Evolutionary conservation across 2,329 filamentous ascomycete genomes (phyloP).

Genomic region (Ambrosiella cleistominuta): DNA sequence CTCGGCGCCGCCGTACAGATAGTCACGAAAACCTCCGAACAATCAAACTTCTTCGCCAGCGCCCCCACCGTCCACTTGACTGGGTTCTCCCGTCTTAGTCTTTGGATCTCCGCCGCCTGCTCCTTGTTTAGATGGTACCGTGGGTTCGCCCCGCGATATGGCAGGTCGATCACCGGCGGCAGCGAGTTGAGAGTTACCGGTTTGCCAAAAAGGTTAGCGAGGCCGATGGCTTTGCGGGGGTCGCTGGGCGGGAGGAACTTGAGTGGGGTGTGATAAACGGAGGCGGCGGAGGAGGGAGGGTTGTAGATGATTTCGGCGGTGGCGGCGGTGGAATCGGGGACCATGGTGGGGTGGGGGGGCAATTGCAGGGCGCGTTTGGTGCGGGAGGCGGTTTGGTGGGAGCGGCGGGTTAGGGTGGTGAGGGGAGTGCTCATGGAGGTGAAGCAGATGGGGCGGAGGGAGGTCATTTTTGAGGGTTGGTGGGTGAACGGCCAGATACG

Average conservation of each 20-base stretch:
- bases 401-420: constrained; percentile 19
- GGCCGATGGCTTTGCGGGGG: constrained; percentile 33
- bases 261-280: constrained; percentile 48
- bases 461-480: constrained; percentile 19
- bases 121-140: constrained; percentile 35
- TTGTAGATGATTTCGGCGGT: constrained; percentile 35
- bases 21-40: constrained; percentile 38
- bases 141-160: constrained; percentile 18
- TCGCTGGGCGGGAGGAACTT: constrained; percentile 44
- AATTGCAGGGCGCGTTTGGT: constrained; percentile 42
- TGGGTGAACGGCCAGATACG: not conserved
- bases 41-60: constrained; percentile 37
- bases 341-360: constrained; percentile 42
- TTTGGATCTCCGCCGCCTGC: constrained; percentile 43
- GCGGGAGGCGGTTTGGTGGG: constrained; percentile 34
- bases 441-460: constrained; percentile 21
- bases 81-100: constrained; percentile 35
- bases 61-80: constrained; percentile 34
- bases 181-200: constrained; percentile 13
- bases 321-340: constrained; percentile 21
- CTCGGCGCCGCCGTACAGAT: constrained; percentile 34
- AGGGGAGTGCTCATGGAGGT: constrained; percentile 16
- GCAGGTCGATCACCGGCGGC: constrained; percentile 13
- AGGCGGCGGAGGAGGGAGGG: constrained; percentile 34
- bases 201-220: constrained; percentile 25